These are phyloP conservation scores for Albugo candida DNA, from an alignment of 352 stramenopile species.

Conservation along the genomic window DNA sequence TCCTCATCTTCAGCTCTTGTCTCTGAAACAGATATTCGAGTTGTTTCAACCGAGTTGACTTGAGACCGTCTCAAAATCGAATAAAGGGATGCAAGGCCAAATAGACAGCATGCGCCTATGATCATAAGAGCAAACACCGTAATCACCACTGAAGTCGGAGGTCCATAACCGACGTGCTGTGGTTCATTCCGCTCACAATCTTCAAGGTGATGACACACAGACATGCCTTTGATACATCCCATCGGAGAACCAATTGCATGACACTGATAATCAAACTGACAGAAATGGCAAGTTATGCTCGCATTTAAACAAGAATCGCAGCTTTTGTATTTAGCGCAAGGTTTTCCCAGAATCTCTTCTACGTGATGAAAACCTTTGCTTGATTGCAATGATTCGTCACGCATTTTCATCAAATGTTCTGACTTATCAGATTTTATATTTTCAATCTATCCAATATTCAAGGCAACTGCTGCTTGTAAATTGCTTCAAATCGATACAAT, in stretches of 20 bases:
- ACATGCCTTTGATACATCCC: slow-evolving; percentile 50
- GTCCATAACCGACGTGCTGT: slow-evolving; percentile 64
- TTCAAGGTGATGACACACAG: slow-evolving; percentile 62
- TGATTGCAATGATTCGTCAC: too few relatives aligned
- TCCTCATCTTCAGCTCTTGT: too few relatives aligned
- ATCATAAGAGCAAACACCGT: slow-evolving; percentile 64
- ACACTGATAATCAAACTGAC: slow-evolving; percentile 66
- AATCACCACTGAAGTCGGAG: slow-evolving; percentile 61
- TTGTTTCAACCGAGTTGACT: too few relatives aligned
- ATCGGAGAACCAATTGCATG: slow-evolving; percentile 46
- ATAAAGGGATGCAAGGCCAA: slow-evolving; percentile 53
- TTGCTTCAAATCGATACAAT: too few relatives aligned
- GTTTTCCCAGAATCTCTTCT: not conserved
- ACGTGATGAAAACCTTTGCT: too few relatives aligned
- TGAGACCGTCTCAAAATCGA: slow-evolving; percentile 17
- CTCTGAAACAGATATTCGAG: too few relatives aligned
- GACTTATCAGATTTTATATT: too few relatives aligned
- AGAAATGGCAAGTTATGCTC: slow-evolving; percentile 67
- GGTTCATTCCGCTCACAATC: slow-evolving; percentile 56
- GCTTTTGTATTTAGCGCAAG: slow-evolving; percentile 20
- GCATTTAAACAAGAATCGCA: slow-evolving; percentile 60
- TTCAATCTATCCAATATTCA: too few relatives aligned
- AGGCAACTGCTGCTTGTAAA: too few relatives aligned
- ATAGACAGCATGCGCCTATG: slow-evolving; percentile 65
- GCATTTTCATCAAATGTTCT: too few relatives aligned